Evolutionary conservation across 305 asterid species (phyloP).

Genomic region (Andrographis paniculata): DNA sequence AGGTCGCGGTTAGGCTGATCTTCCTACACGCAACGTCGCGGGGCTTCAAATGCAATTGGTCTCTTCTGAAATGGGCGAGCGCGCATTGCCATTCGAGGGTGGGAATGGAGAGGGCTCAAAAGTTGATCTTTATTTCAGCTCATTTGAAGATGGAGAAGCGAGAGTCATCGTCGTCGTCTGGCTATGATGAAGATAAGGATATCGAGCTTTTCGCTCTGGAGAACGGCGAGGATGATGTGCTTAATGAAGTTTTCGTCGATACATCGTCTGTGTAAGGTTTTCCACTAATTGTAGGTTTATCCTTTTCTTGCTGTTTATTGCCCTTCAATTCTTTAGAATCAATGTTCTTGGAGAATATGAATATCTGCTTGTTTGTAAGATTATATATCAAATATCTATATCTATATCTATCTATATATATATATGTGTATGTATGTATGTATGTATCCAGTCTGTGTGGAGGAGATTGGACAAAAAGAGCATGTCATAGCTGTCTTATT

Average conservation of each 20-base stretch:
- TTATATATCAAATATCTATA: no score
- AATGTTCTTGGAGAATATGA: constrained; percentile 21
- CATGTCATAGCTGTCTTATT: constrained; percentile 13
- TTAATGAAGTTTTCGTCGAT: constrained; percentile 90
- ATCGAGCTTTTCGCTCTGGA: constrained; percentile 62
- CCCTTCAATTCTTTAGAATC: constrained; percentile 17
- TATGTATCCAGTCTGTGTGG: no score
- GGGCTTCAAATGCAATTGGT: constrained; percentile 52
- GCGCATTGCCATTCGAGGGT: constrained; percentile 54
- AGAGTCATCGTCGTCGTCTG: no score
- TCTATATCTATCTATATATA: no score
- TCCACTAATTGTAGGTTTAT: constrained; percentile 21
- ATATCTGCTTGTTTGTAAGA: constrained; percentile 24
- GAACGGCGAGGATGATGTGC: constrained; percentile 95
- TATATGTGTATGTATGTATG: no score
- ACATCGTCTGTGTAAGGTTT: constrained; percentile 76
- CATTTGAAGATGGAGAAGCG: constrained; percentile 58
- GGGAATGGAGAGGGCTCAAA: constrained; percentile 78
- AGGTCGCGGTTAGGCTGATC: constrained; percentile 80
- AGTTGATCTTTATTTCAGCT: constrained; percentile 77
- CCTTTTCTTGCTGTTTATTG: background rate
- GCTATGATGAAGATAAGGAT: constrained; percentile 64
- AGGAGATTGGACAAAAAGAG: constrained; percentile 29
- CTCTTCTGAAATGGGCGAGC: constrained; percentile 49
- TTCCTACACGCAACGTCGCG: constrained; percentile 77